Percentiles rank a stretch among this genome's conserved stretches.
These are phyloP conservation scores for slime mould (Dictyostelium discoideum) DNA, from an alignment of 78 protist species.

Conservation along the genomic window DNA sequence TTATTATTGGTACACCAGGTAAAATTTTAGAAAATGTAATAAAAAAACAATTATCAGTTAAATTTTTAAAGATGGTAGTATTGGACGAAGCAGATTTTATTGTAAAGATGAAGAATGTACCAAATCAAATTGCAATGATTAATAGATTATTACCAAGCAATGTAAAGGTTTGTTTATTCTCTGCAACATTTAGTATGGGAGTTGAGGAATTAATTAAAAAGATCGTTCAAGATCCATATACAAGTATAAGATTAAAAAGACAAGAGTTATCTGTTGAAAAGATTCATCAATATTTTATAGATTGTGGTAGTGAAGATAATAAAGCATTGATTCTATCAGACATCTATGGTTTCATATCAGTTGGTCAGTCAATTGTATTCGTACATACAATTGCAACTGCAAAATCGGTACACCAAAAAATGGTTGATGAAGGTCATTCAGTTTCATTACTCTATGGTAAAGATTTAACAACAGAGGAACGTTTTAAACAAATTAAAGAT, in stretches of 20 bases:
- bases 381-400: constrained; percentile 49
- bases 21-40: constrained; percentile 39
- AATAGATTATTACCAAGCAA: constrained; percentile 20
- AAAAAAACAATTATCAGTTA: constrained; percentile 15
- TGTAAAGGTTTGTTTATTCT: constrained; percentile 80
- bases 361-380: constrained; percentile 93
- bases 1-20: constrained; percentile 96
- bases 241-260: constrained; percentile 74
- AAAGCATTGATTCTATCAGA: constrained; percentile 86
- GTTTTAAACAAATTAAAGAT: constrained; percentile 37
- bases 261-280: constrained; percentile 89
- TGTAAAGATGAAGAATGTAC: constrained; percentile 47
- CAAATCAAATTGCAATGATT: constrained; percentile 71
- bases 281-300: constrained; percentile 90
- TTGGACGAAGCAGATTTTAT: constrained; percentile 93
- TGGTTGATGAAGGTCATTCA: constrained; percentile 51
- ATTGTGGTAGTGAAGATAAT: constrained; percentile 44
- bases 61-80: constrained; percentile 75
- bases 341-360: constrained; percentile 84
- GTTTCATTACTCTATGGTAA: constrained; percentile 54
- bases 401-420: constrained; percentile 24
- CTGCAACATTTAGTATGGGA: constrained; percentile 87
- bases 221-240: constrained; percentile 81
- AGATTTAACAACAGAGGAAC: constrained; percentile 23
- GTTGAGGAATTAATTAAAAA: constrained; percentile 23